These are phyloP conservation scores for Lentinula lateritia DNA, from an alignment of 768 basidiomycete species.

Conservation along the genomic window DNA sequence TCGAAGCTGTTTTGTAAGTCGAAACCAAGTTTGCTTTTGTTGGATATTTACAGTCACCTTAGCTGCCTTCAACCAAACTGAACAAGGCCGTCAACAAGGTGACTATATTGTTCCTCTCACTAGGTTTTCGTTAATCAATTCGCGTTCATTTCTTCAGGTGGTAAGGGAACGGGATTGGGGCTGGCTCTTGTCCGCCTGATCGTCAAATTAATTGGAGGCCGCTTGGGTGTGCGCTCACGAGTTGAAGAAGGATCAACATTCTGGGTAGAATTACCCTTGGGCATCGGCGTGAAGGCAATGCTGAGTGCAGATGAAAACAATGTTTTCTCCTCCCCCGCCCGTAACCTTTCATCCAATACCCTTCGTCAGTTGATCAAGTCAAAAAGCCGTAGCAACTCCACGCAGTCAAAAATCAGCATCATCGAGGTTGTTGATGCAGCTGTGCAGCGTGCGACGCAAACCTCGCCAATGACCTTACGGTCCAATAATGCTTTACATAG, in stretches of 20 bases:
- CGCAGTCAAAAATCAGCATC: slow-evolving; percentile 16
- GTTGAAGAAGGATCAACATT: slow-evolving; percentile 74
- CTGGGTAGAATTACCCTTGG: slow-evolving; percentile 83
- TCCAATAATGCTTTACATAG: slow-evolving; percentile 50
- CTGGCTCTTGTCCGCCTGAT: slow-evolving; percentile 75
- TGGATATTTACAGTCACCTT: slow-evolving; percentile 20
- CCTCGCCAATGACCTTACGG: slow-evolving; percentile 21
- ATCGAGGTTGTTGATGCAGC: slow-evolving; percentile 25
- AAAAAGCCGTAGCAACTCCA: slow-evolving; percentile 11
- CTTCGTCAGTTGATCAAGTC: slow-evolving; percentile 16
- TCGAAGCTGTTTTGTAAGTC: slow-evolving; percentile 51
- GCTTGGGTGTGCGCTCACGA: slow-evolving; percentile 64
- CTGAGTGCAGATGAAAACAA: slow-evolving; percentile 11
- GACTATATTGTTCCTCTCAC: background rate
- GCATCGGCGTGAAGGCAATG: slow-evolving; percentile 56
- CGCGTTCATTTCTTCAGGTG: slow-evolving; percentile 26
- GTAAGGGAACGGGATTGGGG: slow-evolving; percentile 70
- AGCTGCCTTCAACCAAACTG: slow-evolving; percentile 48
- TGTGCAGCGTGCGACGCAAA: slow-evolving; percentile 20
- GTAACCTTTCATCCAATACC: slow-evolving; percentile 5
- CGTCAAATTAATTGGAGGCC: slow-evolving; percentile 68
- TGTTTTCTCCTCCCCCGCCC: background rate
- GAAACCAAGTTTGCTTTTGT: background rate
- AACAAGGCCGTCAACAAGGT: slow-evolving; percentile 41
- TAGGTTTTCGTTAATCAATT: background rate